A percentile compares a stretch with the other conserved stretches of the same genome.
Evolutionary conservation across 805 yeast genomes (phyloP).

Genomic region (Candida sphagnicola): DNA sequence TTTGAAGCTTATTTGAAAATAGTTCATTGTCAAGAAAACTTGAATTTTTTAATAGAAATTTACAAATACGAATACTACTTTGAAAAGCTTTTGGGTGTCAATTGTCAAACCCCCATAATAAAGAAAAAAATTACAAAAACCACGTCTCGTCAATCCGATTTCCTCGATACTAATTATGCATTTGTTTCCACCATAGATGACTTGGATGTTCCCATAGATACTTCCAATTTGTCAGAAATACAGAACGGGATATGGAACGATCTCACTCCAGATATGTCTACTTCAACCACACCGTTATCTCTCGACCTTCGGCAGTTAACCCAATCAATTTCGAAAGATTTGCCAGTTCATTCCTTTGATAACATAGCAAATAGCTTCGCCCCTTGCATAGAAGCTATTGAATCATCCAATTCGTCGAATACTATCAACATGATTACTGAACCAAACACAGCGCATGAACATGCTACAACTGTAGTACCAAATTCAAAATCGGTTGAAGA

Average conservation of each 20-base stretch:
- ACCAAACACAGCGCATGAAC: no score
- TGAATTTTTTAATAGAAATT: conserved; percentile 42
- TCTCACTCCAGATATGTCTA: neutral
- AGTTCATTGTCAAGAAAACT: conserved; percentile 44
- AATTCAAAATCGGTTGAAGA: no score
- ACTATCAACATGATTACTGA: neutral
- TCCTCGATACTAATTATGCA: conserved; percentile 19
- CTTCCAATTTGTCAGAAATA: neutral
- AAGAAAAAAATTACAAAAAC: conserved; percentile 4
- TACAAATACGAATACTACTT: conserved; percentile 43
- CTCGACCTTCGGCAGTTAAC: neutral
- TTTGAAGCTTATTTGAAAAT: conserved; percentile 30
- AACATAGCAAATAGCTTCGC: neutral
- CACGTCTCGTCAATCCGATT: conserved; percentile 14
- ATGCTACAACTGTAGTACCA: no score
- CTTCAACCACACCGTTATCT: neutral
- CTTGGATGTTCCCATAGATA: conserved; percentile 10
- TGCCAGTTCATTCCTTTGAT: neutral
- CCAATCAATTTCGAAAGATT: neutral
- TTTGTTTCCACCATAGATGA: conserved; percentile 23
- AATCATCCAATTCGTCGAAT: neutral
- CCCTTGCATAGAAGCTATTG: neutral
- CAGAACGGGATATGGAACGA: neutral
- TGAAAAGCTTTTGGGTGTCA: conserved; percentile 16
- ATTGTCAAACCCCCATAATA: neutral